phyloP scores from a whole-genome alignment of 1,284 basidiomycete genomes.

The Kalmanozyma brasiliensis region DNA sequence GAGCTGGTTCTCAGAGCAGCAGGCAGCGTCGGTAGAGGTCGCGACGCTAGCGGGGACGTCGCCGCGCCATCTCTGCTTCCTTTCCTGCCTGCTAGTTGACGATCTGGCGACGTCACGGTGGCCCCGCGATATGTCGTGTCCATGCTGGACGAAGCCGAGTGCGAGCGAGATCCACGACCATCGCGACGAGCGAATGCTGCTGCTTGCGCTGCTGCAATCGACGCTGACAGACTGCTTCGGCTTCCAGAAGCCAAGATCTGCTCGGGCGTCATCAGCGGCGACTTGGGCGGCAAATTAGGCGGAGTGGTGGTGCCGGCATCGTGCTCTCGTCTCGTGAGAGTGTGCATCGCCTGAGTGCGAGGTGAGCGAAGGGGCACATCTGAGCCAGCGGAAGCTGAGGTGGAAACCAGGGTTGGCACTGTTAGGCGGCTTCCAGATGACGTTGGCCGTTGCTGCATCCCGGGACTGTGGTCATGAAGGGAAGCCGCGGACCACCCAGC shows the following conservation, averaged over 20 bases:
- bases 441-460: constrained; percentile 2
- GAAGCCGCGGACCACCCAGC: constrained; percentile 16
- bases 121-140: neutral
- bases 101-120: neutral
- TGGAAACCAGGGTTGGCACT: neutral
- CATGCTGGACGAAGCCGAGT: constrained; percentile 17
- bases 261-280: constrained; percentile 41
- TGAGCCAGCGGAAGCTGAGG: neutral
- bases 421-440: neutral
- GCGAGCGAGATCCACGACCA: constrained; percentile 2
- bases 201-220: constrained; percentile 45
- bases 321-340: constrained; percentile 29
- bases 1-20: constrained; percentile 5
- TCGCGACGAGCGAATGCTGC: constrained; percentile 36
- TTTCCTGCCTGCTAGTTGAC: neutral
- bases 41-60: neutral
- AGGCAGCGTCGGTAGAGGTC: constrained; percentile 21
- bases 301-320: constrained; percentile 7
- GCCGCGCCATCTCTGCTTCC: neutral
- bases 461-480: neutral
- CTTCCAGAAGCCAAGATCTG: constrained; percentile 24
- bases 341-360: constrained; percentile 43
- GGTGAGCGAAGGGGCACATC: constrained; percentile 22
- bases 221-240: constrained; percentile 32
- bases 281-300: constrained; percentile 31